Evolutionary conservation across 805 yeast species (phyloP), one percentile per base, ranked within the genome.

Genomic region (Candida maris): DNA sequence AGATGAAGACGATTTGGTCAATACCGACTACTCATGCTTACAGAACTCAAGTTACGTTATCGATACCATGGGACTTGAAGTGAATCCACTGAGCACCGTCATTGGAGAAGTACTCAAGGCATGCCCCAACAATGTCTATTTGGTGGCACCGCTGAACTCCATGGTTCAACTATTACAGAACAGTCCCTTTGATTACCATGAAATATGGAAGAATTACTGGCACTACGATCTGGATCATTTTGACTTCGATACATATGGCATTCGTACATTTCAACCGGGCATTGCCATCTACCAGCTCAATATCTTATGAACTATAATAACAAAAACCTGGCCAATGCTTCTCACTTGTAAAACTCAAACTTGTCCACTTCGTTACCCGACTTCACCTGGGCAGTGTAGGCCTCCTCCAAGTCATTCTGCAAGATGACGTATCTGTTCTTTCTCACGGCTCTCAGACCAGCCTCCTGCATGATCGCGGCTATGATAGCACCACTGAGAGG

Each of bases 391-490:
- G 95, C 68, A 37, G 95, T 84, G 68, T 93, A 93, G 5, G 98
- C 98, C 68, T 93, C 99, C 62, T 93, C 99, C 59, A 93, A 71
- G 68, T 93, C 99, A 58, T 82, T 81, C 67, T 93, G 97, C 56
- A 94, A 71, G 48, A 93, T 94, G 65, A 93, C 95, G 62, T 94
- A 93, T 67, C 99, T 78, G 65, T 93, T 93, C 70, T 91, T 93
- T 70, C 99, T 84, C 31, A 93, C 97, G 2, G 99, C 99, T 52
- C 98, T 79, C 51, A 93, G 75, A 49, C 99, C 99, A 19, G 99
- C 99, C 67, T 94, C 99, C 74, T 93, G 99, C 98, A 93, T 93
- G 51, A 93, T 91, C 13, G 98, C 98, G 12, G 99, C 97, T 58
- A 93, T 93, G 39, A 91, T 77, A 9, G 95, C 98, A 57, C 99